phyloP scores from a whole-genome alignment of 2,329 filamentous ascomycete genomes.

The Didymella sp. region DNA sequence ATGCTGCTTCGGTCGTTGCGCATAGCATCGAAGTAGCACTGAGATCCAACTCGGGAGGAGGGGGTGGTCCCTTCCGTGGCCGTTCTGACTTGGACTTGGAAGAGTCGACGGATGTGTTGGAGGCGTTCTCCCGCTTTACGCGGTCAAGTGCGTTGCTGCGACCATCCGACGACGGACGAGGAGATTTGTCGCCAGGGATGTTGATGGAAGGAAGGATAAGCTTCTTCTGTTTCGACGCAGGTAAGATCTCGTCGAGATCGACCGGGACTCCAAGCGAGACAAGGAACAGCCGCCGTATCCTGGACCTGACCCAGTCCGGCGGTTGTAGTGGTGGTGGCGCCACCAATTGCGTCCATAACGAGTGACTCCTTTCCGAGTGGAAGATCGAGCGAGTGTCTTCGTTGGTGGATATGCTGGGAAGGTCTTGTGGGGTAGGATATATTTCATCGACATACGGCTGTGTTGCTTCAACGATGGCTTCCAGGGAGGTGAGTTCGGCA shows the following conservation, averaged over 20 bases:
- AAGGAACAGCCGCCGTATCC: slow-evolving; percentile 91
- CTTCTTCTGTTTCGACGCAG: slow-evolving; percentile 97
- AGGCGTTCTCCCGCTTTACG: slow-evolving; percentile 50
- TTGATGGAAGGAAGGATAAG: slow-evolving; percentile 84
- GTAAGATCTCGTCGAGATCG: slow-evolving; percentile 95
- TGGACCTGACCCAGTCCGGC: slow-evolving; percentile 96
- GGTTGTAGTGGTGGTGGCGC: slow-evolving; percentile 93
- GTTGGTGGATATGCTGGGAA: slow-evolving; percentile 54
- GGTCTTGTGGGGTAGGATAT: slow-evolving; percentile 59
- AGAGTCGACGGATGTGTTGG: slow-evolving; percentile 49
- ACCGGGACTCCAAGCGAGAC: slow-evolving; percentile 96
- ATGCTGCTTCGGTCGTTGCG: slow-evolving; percentile 81
- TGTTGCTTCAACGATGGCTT: slow-evolving; percentile 66
- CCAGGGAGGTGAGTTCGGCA: slow-evolving; percentile 63
- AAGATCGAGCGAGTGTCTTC: slow-evolving; percentile 54
- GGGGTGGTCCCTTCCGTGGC: slow-evolving; percentile 65
- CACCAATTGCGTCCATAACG: slow-evolving; percentile 94
- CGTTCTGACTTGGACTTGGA: slow-evolving; percentile 50
- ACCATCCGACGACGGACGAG: slow-evolving; percentile 48
- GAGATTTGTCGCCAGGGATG: slow-evolving; percentile 48
- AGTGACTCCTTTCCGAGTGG: slow-evolving; percentile 83
- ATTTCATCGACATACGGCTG: slow-evolving; percentile 68
- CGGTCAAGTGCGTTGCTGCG: slow-evolving; percentile 48
- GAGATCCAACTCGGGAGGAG: slow-evolving; percentile 78
- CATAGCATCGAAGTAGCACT: slow-evolving; percentile 80